phyloP scores from a whole-genome alignment of 352 stramenopile species.

The Phytopythium sindhum region DNA sequence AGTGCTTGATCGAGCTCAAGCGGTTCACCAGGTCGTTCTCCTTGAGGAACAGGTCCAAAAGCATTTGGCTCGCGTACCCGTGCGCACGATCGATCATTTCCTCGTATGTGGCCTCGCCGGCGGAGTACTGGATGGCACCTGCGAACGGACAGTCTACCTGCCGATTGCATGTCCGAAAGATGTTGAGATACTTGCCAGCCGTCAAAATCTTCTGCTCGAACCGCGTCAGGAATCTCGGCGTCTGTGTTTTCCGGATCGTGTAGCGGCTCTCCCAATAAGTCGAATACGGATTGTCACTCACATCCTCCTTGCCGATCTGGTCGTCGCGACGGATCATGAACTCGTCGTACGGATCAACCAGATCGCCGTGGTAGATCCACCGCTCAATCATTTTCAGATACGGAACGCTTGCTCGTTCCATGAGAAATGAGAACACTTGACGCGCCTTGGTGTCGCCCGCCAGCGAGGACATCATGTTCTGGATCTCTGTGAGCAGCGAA shows the following conservation, averaged over 20 bases:
- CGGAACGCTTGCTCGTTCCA: constrained; percentile 78
- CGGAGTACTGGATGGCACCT: constrained; percentile 56
- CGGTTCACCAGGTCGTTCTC: constrained; percentile 80
- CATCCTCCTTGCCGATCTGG: constrained; percentile 72
- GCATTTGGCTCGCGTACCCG: constrained; percentile 64
- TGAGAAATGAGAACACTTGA: constrained; percentile 79
- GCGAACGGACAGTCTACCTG: constrained; percentile 81
- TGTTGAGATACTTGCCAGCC: constrained; percentile 92
- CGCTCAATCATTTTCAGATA: constrained; percentile 90
- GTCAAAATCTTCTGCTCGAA: constrained; percentile 85
- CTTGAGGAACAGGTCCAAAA: constrained; percentile 79
- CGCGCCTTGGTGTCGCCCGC: constrained; percentile 76
- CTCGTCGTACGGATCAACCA: constrained; percentile 90
- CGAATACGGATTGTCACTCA: constrained; percentile 87
- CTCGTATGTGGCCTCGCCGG: constrained; percentile 72
- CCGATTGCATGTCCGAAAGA: constrained; percentile 80
- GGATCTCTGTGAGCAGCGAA: constrained; percentile 89
- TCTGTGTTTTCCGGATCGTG: constrained; percentile 69
- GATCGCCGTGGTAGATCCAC: constrained; percentile 89
- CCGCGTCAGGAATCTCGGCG: constrained; percentile 78
- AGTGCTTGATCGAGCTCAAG: constrained; percentile 92
- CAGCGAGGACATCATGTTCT: constrained; percentile 75
- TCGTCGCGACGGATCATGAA: constrained; percentile 89
- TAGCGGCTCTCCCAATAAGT: constrained; percentile 90
- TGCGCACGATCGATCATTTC: constrained; percentile 85